A percentile compares a stretch with the other conserved stretches of the same genome.
phyloP scores from a whole-genome alignment of 2,329 filamentous ascomycete species.

The Septoria linicola region DNA sequence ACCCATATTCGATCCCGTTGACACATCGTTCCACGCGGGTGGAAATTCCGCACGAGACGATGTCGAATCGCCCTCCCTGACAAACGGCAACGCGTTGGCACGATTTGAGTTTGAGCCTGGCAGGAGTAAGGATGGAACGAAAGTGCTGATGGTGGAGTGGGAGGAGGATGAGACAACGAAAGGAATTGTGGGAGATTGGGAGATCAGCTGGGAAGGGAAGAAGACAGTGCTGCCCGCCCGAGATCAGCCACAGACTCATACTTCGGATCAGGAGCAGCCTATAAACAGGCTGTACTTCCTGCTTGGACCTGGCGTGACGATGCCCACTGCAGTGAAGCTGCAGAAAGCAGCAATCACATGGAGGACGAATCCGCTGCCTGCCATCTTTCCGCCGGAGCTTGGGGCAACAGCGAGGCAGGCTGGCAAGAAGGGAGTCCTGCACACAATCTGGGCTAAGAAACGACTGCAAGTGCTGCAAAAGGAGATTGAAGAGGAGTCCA shows the following conservation, averaged over 20 bases:
- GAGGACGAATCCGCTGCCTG: slow-evolving; percentile 75
- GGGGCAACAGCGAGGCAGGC: slow-evolving; percentile 64
- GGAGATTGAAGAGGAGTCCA: slow-evolving; percentile 74
- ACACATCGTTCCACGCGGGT: slow-evolving; percentile 39
- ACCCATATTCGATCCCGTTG: slow-evolving; percentile 44
- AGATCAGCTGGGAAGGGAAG: slow-evolving; percentile 81
- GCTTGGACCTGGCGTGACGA: slow-evolving; percentile 66
- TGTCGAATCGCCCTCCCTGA: slow-evolving; percentile 48
- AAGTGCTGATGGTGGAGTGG: slow-evolving; percentile 94
- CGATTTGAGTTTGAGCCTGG: slow-evolving; percentile 84
- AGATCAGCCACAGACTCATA: slow-evolving; percentile 46
- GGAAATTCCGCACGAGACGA: slow-evolving; percentile 26
- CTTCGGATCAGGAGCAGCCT: slow-evolving; percentile 31
- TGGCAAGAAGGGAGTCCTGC: slow-evolving; percentile 77
- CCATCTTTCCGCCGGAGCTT: slow-evolving; percentile 78
- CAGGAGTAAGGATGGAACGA: slow-evolving; percentile 72
- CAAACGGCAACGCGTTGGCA: slow-evolving; percentile 62
- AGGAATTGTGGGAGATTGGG: slow-evolving; percentile 60
- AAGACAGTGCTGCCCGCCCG: slow-evolving; percentile 65
- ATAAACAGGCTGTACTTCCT: slow-evolving; percentile 74
- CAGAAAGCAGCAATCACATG: slow-evolving; percentile 48
- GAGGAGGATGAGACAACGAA: slow-evolving; percentile 59
- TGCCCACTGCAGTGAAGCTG: slow-evolving; percentile 72
- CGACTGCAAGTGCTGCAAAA: slow-evolving; percentile 70
- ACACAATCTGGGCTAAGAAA: slow-evolving; percentile 88